phyloP scores from a whole-genome alignment of 2,329 filamentous ascomycete genomes.

The Fusarium siculi region DNA sequence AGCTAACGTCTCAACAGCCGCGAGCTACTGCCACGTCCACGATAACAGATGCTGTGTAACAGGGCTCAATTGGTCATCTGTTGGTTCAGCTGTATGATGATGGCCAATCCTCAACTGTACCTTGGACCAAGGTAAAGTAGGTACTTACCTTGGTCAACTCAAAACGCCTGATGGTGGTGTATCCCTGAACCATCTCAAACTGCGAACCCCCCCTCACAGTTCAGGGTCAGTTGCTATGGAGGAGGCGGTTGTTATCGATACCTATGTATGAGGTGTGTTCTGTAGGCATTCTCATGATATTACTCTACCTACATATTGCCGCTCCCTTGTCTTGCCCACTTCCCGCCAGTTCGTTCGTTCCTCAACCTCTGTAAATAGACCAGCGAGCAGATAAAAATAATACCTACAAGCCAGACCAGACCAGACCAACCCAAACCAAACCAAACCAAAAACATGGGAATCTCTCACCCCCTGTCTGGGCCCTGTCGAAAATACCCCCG shows the following conservation, averaged over 20 bases:
- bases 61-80: neutral
- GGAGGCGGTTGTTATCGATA: neutral
- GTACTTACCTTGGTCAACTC: slow-evolving; percentile 21
- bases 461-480: neutral
- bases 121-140: neutral
- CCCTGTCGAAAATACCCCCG: slow-evolving; percentile 33
- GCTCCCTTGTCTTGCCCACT: neutral
- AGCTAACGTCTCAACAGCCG: slow-evolving; percentile 14
- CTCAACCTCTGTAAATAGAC: neutral
- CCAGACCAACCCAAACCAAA: neutral
- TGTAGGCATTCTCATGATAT: neutral
- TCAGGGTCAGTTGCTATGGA: slow-evolving; percentile 10
- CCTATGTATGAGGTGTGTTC: neutral
- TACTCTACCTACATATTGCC: neutral
- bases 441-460: slow-evolving; percentile 6
- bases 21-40: slow-evolving; percentile 15
- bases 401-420: neutral
- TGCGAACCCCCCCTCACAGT: neutral
- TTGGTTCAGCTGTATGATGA: slow-evolving; percentile 20
- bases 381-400: neutral
- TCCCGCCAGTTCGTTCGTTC: neutral
- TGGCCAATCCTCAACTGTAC: neutral
- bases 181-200: slow-evolving; percentile 37
- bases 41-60: slow-evolving; percentile 28
- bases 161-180: slow-evolving; percentile 40